Evolutionary conservation across 306 rosid species (phyloP).

Genomic region (Ziziphus jujuba): DNA sequence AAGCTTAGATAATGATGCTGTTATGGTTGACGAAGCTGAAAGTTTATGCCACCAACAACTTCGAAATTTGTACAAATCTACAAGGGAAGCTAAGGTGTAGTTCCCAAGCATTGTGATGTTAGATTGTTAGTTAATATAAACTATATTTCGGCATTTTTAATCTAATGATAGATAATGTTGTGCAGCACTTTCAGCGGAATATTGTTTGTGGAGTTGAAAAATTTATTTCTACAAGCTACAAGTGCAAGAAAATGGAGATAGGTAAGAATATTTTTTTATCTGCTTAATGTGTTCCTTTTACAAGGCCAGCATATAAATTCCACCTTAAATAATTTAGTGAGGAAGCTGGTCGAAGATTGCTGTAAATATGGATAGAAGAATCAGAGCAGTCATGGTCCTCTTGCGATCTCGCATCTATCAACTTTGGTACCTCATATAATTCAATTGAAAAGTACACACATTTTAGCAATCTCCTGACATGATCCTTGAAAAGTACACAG

Average conservation of each 20-base stretch:
- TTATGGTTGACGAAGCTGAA: constrained; percentile 70
- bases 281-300: constrained; percentile 26
- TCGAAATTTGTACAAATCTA: constrained; percentile 68
- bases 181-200: constrained; percentile 84
- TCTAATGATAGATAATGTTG: constrained; percentile 25
- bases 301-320: constrained; percentile 29
- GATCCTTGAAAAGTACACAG: constrained; percentile 16
- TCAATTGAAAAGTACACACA: constrained; percentile 53
- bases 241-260: constrained; percentile 84
- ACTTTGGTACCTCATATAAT: constrained; percentile 58
- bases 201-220: constrained; percentile 80
- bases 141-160: neutral
- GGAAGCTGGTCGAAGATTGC: constrained; percentile 74
- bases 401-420: constrained; percentile 62
- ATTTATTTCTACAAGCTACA: constrained; percentile 59
- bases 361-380: constrained; percentile 70
- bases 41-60: constrained; percentile 71
- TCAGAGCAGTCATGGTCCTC: constrained; percentile 42
- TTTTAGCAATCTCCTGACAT: constrained; percentile 11
- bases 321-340: constrained; percentile 42
- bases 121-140: neutral
- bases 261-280: constrained; percentile 42
- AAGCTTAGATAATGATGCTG: constrained; percentile 62
- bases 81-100: constrained; percentile 75
- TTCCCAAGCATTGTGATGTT: neutral